Conservation (phyloP, 2,329 filamentous ascomycete genomes). For the Hortaea sp. region DNA sequence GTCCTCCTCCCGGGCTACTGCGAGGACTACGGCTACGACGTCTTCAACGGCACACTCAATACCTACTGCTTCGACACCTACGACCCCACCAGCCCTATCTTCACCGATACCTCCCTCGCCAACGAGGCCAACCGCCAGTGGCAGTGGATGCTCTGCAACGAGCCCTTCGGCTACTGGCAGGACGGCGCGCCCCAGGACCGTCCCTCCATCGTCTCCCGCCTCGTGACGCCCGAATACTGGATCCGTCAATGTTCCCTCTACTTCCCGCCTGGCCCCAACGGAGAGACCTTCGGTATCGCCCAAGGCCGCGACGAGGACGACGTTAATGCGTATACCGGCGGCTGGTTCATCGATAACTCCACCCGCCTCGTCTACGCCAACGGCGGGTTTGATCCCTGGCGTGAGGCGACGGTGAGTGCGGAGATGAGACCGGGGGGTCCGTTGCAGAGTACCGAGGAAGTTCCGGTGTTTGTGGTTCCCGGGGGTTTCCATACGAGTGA, state of each 20-base stretch:
- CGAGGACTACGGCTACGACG: constrained; percentile 36
- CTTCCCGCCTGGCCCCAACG: constrained; percentile 42
- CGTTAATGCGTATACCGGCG: constrained; percentile 45
- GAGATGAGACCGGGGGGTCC: constrained; percentile 46
- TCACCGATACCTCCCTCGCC: constrained; percentile 37
- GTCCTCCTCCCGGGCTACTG: constrained; percentile 40
- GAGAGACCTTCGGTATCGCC: constrained; percentile 41
- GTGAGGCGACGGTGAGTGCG: constrained; percentile 40
- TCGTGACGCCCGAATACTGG: constrained; percentile 43
- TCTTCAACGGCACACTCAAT: constrained; percentile 32
- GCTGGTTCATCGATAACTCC: constrained; percentile 39
- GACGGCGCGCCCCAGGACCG: constrained; percentile 39
- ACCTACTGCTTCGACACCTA: constrained; percentile 46
- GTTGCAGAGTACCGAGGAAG: constrained; percentile 34
- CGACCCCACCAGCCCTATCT: constrained; percentile 40
- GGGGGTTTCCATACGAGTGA: constrained; percentile 49
- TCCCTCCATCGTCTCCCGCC: constrained; percentile 42
- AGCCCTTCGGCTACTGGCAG: constrained; percentile 51
- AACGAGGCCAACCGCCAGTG: constrained; percentile 45
- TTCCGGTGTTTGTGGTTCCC: constrained; percentile 45
- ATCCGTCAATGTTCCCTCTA: constrained; percentile 45
- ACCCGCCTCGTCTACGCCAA: constrained; percentile 47
- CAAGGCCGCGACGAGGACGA: constrained; percentile 37
- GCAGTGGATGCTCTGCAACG: constrained; percentile 54
- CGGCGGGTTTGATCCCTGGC: constrained; percentile 52